phyloP scores from a whole-genome alignment of 352 stramenopile genomes.

The Thalassiosira mediterranea region DNA sequence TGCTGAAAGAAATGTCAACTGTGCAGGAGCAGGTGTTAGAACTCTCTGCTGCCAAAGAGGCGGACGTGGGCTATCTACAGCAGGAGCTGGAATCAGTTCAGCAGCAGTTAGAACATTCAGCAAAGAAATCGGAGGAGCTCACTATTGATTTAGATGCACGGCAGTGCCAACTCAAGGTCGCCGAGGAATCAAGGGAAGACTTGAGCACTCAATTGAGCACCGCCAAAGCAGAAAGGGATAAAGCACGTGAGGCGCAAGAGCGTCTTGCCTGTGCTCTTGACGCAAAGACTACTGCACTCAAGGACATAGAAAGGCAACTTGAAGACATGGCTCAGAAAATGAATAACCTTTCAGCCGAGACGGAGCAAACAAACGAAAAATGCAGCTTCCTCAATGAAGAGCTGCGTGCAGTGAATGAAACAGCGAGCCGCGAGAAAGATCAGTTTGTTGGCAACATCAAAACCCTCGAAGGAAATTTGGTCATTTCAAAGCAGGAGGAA shows the following conservation, averaged over 20 bases:
- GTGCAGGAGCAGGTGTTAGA: conserved; percentile 4
- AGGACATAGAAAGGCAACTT: too few species aligned
- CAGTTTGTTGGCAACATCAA: neutral
- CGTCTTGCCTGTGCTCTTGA: neutral
- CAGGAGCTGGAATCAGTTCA: neutral
- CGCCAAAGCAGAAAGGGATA: neutral
- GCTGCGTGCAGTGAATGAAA: neutral
- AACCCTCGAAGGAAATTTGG: neutral
- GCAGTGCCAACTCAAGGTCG: neutral
- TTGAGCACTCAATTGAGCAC: neutral
- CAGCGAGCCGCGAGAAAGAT: neutral
- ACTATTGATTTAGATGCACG: neutral
- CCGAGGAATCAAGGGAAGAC: neutral
- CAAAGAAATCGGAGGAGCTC: neutral
- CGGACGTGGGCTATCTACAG: conserved; percentile 2
- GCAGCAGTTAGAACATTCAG: neutral
- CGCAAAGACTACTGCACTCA: too few species aligned
- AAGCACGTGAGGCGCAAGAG: neutral
- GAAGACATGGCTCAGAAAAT: too few species aligned
- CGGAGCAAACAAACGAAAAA: neutral
- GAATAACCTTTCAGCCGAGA: neutral
- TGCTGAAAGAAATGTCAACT: neutral
- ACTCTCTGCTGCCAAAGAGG: conserved; percentile 18
- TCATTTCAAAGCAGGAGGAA: conserved; percentile 1
- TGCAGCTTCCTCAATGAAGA: conserved; percentile 3